These are phyloP conservation scores for Asterophora parasitica DNA, from an alignment of 768 basidiomycete species.

Conservation along the genomic window DNA sequence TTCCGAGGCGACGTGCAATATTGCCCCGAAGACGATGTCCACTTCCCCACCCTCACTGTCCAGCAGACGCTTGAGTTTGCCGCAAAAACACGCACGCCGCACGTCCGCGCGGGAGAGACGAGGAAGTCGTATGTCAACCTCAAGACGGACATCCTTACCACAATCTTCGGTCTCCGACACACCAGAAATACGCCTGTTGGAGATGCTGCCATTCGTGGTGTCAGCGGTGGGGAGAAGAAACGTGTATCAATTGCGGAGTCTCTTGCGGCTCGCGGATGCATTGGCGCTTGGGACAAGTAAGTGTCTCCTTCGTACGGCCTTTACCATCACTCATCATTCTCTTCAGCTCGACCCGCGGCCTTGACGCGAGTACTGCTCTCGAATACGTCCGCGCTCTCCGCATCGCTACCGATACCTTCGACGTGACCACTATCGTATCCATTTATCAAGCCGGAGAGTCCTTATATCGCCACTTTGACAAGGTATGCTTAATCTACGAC, in stretches of 20 bases:
- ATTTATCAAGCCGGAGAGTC: constrained; percentile 82
- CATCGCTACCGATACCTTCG: constrained; percentile 52
- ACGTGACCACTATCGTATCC: constrained; percentile 65
- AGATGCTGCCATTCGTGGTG: constrained; percentile 55
- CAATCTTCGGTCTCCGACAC: constrained; percentile 75
- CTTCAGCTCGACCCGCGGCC: constrained; percentile 56
- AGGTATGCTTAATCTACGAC: constrained; percentile 74
- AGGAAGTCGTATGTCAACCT: constrained; percentile 38
- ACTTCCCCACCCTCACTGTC: constrained; percentile 80
- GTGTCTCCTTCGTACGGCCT: neutral
- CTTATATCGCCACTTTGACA: constrained; percentile 66
- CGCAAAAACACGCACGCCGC: constrained; percentile 62
- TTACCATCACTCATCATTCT: neutral
- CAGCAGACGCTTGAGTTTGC: constrained; percentile 70
- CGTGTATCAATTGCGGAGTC: constrained; percentile 64
- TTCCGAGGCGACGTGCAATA: constrained; percentile 80
- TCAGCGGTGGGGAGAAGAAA: constrained; percentile 53
- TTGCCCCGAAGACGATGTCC: constrained; percentile 80
- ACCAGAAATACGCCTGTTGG: constrained; percentile 62
- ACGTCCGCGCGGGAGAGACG: constrained; percentile 37
- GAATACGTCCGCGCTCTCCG: constrained; percentile 69
- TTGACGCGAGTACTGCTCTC: constrained; percentile 66
- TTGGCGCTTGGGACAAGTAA: constrained; percentile 37
- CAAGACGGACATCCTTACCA: constrained; percentile 52
- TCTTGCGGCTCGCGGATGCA: constrained; percentile 49